Percentiles rank a stretch among this genome's conserved stretches.
phyloP scores from a whole-genome alignment of 2,329 filamentous ascomycete genomes.

The Fusarium tricinctum region DNA sequence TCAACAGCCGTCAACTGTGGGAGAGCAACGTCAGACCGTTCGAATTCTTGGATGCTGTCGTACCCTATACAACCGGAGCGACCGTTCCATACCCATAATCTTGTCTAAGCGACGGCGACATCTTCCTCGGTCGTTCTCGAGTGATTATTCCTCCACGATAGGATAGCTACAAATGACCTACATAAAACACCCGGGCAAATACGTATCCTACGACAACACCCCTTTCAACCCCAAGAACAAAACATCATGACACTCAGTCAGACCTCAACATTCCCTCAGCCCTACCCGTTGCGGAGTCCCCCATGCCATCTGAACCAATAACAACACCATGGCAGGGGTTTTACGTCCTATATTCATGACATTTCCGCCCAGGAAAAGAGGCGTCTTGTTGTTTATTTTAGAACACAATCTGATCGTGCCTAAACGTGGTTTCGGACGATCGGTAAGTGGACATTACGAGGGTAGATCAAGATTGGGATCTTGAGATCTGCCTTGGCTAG shows the following conservation, averaged over 20 bases:
- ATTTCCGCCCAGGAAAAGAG: conserved; percentile 12
- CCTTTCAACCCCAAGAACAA: conserved; percentile 33
- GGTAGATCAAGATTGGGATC: conserved; percentile 38
- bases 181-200: conserved; percentile 4
- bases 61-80: not conserved
- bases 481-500: conserved; percentile 36
- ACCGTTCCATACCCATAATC: not conserved
- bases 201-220: conserved; percentile 32
- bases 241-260: conserved; percentile 44
- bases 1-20: conserved; percentile 3
- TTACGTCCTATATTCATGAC: conserved; percentile 36
- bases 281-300: conserved; percentile 45
- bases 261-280: conserved; percentile 38
- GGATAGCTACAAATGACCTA: not conserved
- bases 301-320: conserved; percentile 35
- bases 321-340: conserved; percentile 38
- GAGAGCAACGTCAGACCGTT: not conserved
- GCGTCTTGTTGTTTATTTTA: conserved; percentile 18
- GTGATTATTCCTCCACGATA: not conserved
- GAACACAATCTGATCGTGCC: conserved; percentile 9
- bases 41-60: not conserved
- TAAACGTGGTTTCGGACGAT: conserved; percentile 38
- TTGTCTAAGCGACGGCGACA: not conserved
- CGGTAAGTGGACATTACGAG: conserved; percentile 42
- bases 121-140: not conserved